Base-by-base conservation (phyloP, 78 protist genomes). In the Dictyostelium firmibasis region DNA sequence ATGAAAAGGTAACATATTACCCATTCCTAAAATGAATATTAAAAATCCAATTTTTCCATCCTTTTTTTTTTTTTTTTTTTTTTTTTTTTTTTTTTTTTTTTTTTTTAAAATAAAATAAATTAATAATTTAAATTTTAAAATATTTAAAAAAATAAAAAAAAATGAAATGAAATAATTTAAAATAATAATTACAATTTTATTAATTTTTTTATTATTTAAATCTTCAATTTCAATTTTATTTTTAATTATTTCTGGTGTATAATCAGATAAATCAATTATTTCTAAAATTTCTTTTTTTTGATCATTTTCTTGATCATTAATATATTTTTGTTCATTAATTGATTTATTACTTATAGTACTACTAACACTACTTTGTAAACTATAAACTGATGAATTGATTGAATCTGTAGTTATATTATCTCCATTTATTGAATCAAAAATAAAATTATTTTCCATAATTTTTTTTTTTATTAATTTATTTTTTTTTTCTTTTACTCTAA, bases 1-100 rank as follows among this genome's bases (percentile, higher is more conserved):
- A 36, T 86, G 83, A 38, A 86, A 86, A n/a, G 92, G 92, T 29
- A 86, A 76, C 33, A 86, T 27, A 20, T 74, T 43, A 3, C 84
- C 83, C 11, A 47, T 76, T n/a, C 92, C 92, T 9, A 86, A 57
- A 2, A 86, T 76, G 3, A 76, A 35, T 72, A 86, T 75, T 44
- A 86, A 70, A 35, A 75, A 44, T 76, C 76, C 92, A 35, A 76
- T 81, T n/a, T 36, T 86, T 14, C 23, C 20, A 57, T 86, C 92
- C 92, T 86, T 14, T 31, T 10, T n/a, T 27, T 69, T 25, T 44
- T 9, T 44, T 44, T 9, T 9, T 44, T 44, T 44, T 4, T 44
- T 44, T 44, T 44, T 44, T 4, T 44, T 44, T 86, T 14, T 31
- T 10, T n/a, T 27, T 69, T 25, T 44, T 9, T 44, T 44, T 9